Evolutionary conservation across 345 rosid species (phyloP).

Genomic region (Linum tenue): DNA sequence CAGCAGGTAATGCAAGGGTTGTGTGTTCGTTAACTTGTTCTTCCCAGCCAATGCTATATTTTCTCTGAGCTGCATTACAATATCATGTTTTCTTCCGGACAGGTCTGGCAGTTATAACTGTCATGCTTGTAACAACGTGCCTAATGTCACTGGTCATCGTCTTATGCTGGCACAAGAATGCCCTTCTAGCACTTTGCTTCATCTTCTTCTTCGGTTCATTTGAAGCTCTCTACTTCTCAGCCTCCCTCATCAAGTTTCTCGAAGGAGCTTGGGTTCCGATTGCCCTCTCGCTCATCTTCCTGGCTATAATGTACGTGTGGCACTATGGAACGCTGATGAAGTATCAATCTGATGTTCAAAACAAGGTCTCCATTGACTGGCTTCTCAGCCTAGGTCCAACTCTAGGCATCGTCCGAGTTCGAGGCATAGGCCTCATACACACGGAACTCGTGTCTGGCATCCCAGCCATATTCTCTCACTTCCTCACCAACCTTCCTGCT

Average conservation of each 20-base stretch:
- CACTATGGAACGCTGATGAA: constrained; percentile 26
- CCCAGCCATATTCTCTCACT: constrained; percentile 30
- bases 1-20: constrained; percentile 12
- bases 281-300: constrained; percentile 12
- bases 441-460: constrained; percentile 21
- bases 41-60: too few species aligned
- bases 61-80: background rate
- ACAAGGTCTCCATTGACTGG: constrained; percentile 18
- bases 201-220: constrained; percentile 20
- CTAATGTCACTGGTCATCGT: constrained; percentile 25
- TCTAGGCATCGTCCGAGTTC: constrained; percentile 24
- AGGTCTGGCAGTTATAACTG: constrained; percentile 30
- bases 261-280: constrained; percentile 27
- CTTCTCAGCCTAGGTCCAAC: constrained; percentile 20
- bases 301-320: constrained; percentile 26
- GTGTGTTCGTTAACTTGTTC: too few species aligned
- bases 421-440: constrained; percentile 28
- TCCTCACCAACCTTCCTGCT: constrained; percentile 30
- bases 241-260: constrained; percentile 21
- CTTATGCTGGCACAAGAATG: constrained; percentile 16
- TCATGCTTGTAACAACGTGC: constrained; percentile 30
- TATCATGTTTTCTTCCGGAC: background rate
- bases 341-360: constrained; percentile 19
- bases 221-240: constrained; percentile 24
- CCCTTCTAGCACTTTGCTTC: constrained; percentile 16